Evolutionary conservation across 1,284 basidiomycete genomes (phyloP), one percentile per base, ranked within the genome.

Genomic region (Leucocoprinus gongylophorus): DNA sequence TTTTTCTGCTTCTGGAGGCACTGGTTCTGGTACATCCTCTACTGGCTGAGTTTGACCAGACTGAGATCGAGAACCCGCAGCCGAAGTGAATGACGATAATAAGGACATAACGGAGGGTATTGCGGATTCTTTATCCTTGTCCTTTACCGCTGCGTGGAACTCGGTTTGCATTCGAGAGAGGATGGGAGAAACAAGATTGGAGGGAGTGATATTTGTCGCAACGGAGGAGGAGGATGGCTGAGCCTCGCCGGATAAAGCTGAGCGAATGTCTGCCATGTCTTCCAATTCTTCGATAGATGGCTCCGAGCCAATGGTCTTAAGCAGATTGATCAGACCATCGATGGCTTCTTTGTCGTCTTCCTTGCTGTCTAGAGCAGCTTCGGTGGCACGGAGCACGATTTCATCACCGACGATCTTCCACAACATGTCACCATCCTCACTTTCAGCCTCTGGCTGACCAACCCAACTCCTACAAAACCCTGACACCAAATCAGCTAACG

Each of bases 81-180:
- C 76, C 0, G 74, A 71, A 0, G 83, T 71, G 15, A 88, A 66
- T 0, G 81, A 80, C 2, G 81, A 79, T 9, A 84, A 58, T 20
- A 85, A 64, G 1, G 81, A 83, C 73, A 83, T 83, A 37, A 84
- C 77, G 9, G 75, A 79, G 1, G 80, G 79, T 20, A 83, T 62
- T 0, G 70, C 68, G 0, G 75, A 66, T 37, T 78, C 76, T 56
- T 69, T 74, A 15, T 66, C 66, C 50, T 59, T 66, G 40, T 65
- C 67, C 32, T 60, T 65, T 12, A 50, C 56, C 50, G 51, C 66
- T 35, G 55, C 57, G 20, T 71, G 69, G 44, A 71, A 71, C 12
- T 84, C 83, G 7, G 76, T 77, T 53, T 81, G 79, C 55, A 75
- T 71, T 51, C 81, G 70, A 0, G 83, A 78, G 23, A 80, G 58